Evolutionary conservation across 352 stramenopile species (phyloP).

Genomic region (Phytophthora pisi): DNA sequence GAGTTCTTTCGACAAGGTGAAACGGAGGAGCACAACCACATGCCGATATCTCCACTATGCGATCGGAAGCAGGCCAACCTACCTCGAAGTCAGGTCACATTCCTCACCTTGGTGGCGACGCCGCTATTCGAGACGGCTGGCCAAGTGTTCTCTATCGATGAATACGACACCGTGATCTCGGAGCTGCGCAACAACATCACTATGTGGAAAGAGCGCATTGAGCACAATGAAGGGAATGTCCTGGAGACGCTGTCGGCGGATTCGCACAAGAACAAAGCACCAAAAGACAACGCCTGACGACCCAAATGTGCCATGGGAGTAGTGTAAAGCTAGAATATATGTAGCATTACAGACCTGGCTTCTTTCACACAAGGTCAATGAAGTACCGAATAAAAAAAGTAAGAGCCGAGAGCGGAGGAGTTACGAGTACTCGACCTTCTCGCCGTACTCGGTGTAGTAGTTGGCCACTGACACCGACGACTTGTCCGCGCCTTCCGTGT

Average conservation of each 20-base stretch:
- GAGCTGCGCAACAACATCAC: conserved; percentile 59
- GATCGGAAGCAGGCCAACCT: conserved; percentile 66
- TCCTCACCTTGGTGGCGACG: conserved; percentile 67
- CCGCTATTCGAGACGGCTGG: conserved; percentile 67
- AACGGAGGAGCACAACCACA: conserved; percentile 54
- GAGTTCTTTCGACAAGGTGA: conserved; percentile 76
- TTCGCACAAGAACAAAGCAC: conserved; percentile 27
- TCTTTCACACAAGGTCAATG: background rate
- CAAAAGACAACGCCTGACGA: conserved; percentile 10
- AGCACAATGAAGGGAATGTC: conserved; percentile 26
- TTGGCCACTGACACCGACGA: conserved; percentile 73
- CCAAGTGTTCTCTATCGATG: conserved; percentile 65
- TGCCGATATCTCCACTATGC: conserved; percentile 66
- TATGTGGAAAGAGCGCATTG: conserved; percentile 56
- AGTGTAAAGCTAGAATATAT: conserved; percentile 23
- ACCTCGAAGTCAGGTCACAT: conserved; percentile 65
- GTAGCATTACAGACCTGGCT: conserved; percentile 14
- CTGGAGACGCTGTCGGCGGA: conserved; percentile 41
- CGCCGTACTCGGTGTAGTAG: conserved; percentile 86
- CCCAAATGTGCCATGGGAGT: background rate
- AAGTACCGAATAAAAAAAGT: background rate
- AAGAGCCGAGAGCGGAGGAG: background rate
- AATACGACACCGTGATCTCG: conserved; percentile 57
- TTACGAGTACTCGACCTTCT: conserved; percentile 48
- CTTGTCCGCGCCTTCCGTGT: conserved; percentile 63